A percentile compares a stretch with the other conserved stretches of the same genome.
These are phyloP conservation scores for Solanum habrochaites DNA, from an alignment of 257 asterid genomes.

Conservation along the genomic window DNA sequence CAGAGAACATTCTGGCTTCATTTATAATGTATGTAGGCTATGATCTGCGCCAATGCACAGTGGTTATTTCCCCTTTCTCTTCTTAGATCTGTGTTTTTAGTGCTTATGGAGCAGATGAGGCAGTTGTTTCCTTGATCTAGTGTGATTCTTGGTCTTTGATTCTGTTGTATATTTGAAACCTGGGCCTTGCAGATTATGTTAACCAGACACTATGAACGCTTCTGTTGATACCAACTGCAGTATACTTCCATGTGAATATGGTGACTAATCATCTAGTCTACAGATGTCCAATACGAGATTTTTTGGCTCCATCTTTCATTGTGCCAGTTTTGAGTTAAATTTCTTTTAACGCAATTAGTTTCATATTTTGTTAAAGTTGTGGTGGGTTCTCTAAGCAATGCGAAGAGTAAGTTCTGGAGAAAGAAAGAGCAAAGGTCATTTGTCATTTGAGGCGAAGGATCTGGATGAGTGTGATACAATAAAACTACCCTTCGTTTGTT, in stretches of 20 bases:
- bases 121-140: background rate
- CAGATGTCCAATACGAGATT: background rate
- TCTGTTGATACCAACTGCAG: background rate
- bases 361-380: background rate
- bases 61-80: background rate
- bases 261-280: background rate
- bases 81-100: background rate
- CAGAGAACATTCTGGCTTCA: background rate
- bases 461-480: background rate
- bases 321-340: background rate
- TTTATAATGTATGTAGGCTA: conserved; percentile 14
- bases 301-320: background rate
- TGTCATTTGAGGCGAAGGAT: too few relatives aligned
- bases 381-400: background rate
- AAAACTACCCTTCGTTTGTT: too few relatives aligned
- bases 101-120: background rate
- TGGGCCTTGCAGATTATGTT: background rate
- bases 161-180: background rate
- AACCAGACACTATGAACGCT: background rate
- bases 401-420: background rate
- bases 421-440: background rate
- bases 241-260: background rate
- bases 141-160: background rate
- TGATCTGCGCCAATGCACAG: background rate
- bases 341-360: background rate